Evolutionary conservation across 2,329 filamentous ascomycete genomes (phyloP).

Genomic region (Shiraia sp.): DNA sequence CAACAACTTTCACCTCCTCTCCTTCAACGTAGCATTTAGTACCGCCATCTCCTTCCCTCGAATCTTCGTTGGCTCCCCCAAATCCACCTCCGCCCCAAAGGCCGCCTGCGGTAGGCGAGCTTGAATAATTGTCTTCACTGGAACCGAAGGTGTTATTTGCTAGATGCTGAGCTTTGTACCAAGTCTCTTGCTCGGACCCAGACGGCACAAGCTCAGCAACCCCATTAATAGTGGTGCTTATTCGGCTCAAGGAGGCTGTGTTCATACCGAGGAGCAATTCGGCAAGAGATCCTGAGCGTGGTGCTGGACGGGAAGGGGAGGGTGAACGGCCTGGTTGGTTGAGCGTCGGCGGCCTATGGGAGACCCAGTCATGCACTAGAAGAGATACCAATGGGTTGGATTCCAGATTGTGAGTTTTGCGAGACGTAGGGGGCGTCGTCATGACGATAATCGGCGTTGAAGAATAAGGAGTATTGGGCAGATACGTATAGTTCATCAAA

Average conservation of each 20-base stretch:
- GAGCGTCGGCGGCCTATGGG: constrained; percentile 82
- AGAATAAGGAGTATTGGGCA: constrained; percentile 72
- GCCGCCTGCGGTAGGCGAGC: constrained; percentile 41
- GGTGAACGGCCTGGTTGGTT: constrained; percentile 56
- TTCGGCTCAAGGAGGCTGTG: constrained; percentile 81
- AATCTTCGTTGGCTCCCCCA: constrained; percentile 39
- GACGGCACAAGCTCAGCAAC: constrained; percentile 71
- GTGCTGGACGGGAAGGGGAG: constrained; percentile 60
- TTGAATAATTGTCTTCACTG: constrained; percentile 30
- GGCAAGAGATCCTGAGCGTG: constrained; percentile 71
- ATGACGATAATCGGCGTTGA: constrained; percentile 76
- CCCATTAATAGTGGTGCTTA: constrained; percentile 94
- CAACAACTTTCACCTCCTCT: constrained; percentile 83
- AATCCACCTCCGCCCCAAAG: constrained; percentile 54
- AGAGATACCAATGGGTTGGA: constrained; percentile 86
- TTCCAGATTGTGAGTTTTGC: constrained; percentile 80
- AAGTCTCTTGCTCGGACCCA: constrained; percentile 80
- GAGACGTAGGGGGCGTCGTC: constrained; percentile 79
- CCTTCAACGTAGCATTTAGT: constrained; percentile 73
- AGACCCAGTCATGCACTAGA: constrained; percentile 98
- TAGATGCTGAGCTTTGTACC: constrained; percentile 80
- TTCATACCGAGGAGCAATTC: constrained; percentile 88
- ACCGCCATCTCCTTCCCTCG: constrained; percentile 49
- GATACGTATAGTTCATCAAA: constrained; percentile 99
- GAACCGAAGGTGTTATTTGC: constrained; percentile 86